phyloP scores from a whole-genome alignment of 2,329 filamentous ascomycete species.

The Boeremia exigua region DNA sequence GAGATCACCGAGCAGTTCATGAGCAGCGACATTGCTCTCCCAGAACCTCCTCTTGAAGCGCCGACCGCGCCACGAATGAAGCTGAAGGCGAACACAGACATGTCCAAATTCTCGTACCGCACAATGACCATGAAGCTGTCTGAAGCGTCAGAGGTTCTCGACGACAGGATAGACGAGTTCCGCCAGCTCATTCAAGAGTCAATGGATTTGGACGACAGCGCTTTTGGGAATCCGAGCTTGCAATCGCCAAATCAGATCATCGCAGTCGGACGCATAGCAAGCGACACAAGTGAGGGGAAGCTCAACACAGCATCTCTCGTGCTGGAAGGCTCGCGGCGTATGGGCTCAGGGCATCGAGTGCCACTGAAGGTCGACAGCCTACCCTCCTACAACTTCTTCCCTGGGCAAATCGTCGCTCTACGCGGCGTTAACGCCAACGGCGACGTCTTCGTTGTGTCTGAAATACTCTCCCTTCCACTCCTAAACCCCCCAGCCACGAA shows the following conservation, averaged over 20 bases:
- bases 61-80: conserved; percentile 80
- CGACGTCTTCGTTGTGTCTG: conserved; percentile 77
- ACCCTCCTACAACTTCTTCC: conserved; percentile 81
- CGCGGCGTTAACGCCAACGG: conserved; percentile 87
- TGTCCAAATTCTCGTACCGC: conserved; percentile 90
- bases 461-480: conserved; percentile 76
- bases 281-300: conserved; percentile 83
- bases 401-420: conserved; percentile 89
- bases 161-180: conserved; percentile 95
- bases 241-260: conserved; percentile 87
- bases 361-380: conserved; percentile 77
- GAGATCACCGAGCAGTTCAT: conserved; percentile 78
- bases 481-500: conserved; percentile 76
- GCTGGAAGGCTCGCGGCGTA: conserved; percentile 84
- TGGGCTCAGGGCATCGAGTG: conserved; percentile 81
- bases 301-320: conserved; percentile 85
- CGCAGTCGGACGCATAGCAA: conserved; percentile 89
- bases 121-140: conserved; percentile 94
- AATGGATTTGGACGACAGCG: conserved; percentile 76
- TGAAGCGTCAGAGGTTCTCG: conserved; percentile 89
- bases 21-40: conserved; percentile 73
- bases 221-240: conserved; percentile 84
- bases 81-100: conserved; percentile 83
- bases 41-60: conserved; percentile 73
- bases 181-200: conserved; percentile 73